Evolutionary conservation across 73 alveolate species (phyloP).

Genomic region (Paramecium octaurelia): DNA sequence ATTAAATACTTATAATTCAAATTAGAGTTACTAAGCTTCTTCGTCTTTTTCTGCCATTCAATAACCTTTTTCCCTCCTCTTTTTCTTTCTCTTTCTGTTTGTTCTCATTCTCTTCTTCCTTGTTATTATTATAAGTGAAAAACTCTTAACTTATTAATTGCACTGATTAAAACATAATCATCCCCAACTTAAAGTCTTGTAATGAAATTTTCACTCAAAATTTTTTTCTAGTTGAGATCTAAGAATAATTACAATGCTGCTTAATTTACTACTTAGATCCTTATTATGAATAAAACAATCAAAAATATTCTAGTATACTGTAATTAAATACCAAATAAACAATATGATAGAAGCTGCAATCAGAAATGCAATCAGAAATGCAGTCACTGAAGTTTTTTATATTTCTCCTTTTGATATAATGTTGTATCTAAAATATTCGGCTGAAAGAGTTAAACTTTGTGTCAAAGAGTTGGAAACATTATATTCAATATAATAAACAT

Average conservation of each 20-base stretch:
- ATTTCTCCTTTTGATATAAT: neutral
- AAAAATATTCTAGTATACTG: neutral
- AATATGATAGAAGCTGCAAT: neutral
- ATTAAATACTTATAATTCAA: neutral
- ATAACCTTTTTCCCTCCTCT: neutral
- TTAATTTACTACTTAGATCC: neutral
- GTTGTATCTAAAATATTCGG: neutral
- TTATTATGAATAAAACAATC: neutral
- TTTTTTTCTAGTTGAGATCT: conserved; percentile 24
- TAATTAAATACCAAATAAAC: neutral
- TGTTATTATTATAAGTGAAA: neutral
- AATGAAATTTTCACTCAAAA: conserved; percentile 35
- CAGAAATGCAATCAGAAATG: too few relatives aligned
- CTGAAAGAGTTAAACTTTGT: neutral
- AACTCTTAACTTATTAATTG: neutral
- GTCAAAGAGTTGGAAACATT: neutral
- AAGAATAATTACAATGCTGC: neutral
- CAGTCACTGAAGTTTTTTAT: neutral
- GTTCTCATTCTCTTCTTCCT: neutral
- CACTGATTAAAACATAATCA: conserved; percentile 15
- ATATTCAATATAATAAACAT: neutral
- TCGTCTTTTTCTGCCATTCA: conserved; percentile 15
- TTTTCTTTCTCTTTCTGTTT: neutral
- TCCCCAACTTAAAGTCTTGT: conserved; percentile 52
- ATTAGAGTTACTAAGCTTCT: conserved; percentile 14